Percentiles rank a stretch among this genome's conserved stretches.
Evolutionary conservation across 1,139 yeast genomes (phyloP).

Genomic region (Candida mesenterica): DNA sequence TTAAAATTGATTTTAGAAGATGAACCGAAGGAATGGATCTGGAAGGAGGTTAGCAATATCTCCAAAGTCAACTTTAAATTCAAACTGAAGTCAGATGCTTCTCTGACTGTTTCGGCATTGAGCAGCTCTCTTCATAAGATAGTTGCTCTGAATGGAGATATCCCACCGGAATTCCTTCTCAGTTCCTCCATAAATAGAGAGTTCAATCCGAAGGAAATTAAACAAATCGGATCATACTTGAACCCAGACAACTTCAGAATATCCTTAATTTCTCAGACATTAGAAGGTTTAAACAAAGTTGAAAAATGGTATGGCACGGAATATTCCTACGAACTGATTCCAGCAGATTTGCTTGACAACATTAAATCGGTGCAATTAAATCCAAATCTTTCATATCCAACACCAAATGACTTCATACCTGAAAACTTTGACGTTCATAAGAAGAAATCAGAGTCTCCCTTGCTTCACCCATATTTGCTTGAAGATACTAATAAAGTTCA

Average conservation of each 20-base stretch:
- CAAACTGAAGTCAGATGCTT: slow-evolving; percentile 63
- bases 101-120: slow-evolving; percentile 56
- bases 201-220: slow-evolving; percentile 56
- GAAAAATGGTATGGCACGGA: slow-evolving; percentile 95
- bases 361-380: slow-evolving; percentile 35
- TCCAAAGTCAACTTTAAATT: slow-evolving; percentile 57
- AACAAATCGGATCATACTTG: slow-evolving; percentile 50
- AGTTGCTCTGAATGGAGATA: slow-evolving; percentile 29
- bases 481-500: slow-evolving; percentile 33
- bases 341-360: slow-evolving; percentile 32
- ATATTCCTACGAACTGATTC: slow-evolving; percentile 51
- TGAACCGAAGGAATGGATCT: slow-evolving; percentile 62
- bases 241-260: slow-evolving; percentile 61
- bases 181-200: slow-evolving; percentile 57
- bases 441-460: slow-evolving; percentile 32
- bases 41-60: slow-evolving; percentile 48
- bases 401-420: slow-evolving; percentile 76
- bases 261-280: slow-evolving; percentile 52
- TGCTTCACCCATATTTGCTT: slow-evolving; percentile 37
- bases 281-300: slow-evolving; percentile 34
- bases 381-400: slow-evolving; percentile 58
- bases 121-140: slow-evolving; percentile 45
- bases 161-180: slow-evolving; percentile 66
- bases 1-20: slow-evolving; percentile 49
- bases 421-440: slow-evolving; percentile 63